Base-by-base conservation (phyloP, 768 basidiomycete genomes). In the Tricholoma saponaceum region DNA sequence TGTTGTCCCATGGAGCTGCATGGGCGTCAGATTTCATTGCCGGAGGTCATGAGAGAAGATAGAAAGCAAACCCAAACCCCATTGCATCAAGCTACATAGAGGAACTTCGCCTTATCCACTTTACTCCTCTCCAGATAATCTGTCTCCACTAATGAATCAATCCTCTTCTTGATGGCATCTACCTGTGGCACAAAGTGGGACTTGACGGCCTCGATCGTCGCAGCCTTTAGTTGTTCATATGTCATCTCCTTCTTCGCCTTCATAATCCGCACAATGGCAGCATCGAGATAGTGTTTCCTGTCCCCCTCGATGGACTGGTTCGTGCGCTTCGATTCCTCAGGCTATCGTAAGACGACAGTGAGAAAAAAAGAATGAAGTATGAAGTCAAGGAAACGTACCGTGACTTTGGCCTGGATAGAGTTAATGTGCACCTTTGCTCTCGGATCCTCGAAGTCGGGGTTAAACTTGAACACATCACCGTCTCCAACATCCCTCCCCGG, bases 261-360 rank as follows among this genome's bases (percentile, higher is more conserved):
- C 94, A 98, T 95, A 66, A 96, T 85, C 5, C 97, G 87, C 32
- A 99, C 96, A 64, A 99, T 95, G 20, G 95, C 95, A 0, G 95
- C 95, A 63, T 98, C 94, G 13, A 98, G 78, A 57, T 87, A 86
- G 64, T 87, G 82, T 59, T 87, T 86, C 58, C 96, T 84, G 70
- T 98, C 95, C 33, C 86, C 84, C 62, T 95, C 90, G 37, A 99
- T 92, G 47, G 88, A 82, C 1, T 79, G 81, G 65, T 92, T 92
- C 5, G 92, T 95, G 56, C 85, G 83, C 58, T 83, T 81, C 20
- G 87, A 83, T 73, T 99, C 97, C 67, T 98, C 95, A 33, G 83
- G 81, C 93, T 94, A 62, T 5, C 5, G 30, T n/a, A 54, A 13
- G 28, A 23, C 23, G 41, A 52, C 25, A 28, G 44, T 25, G 39